Evolutionary conservation across 306 rosid species (phyloP), one percentile per base, ranked within the genome.

Genomic region (Cicer bijugum): DNA sequence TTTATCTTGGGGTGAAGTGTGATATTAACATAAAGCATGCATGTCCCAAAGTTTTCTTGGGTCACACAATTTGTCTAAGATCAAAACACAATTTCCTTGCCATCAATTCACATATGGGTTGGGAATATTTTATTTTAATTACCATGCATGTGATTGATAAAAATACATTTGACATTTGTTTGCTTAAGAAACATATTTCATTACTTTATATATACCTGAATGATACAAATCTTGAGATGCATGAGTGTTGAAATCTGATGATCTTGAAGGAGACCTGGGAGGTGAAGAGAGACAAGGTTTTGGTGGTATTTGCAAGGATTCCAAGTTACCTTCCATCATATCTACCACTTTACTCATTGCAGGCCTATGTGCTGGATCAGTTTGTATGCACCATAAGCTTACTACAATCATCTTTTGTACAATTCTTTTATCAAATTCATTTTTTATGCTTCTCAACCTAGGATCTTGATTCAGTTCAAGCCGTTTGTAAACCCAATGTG

Each of bases 321-420:
- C 76, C 14, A 68, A 10, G n/a, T 48, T 74, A 12, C 76, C 70
- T 74, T 80, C 83, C 57, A 80, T 16, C 87, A 78, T 86, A 17
- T 81, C 82, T 9, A 81, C 84, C 10, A 78, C 89, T 72, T 55
- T 33, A 12, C 47, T 71, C 73, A 81, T 83, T 0, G 78, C 7
- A n/a, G 85, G 87, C 4, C 84, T 51, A 10, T 72, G 53, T 43
- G 81, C 70, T 1, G 87, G 85, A 6, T 86, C 35, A 0, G 82
- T 81, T 4, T 73, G 83, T 1, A 79, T 79, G 65, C 83, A 79
- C 83, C 83, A 73, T 46, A 79, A 59, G 46, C 79, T 75, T 51
- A 76, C 84, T 38, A 86, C 69, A 37, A 62, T 67, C 87, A 86
- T 44, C 65, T 83, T 86, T 38, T 78, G 72, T 0, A 75, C 65